Evolutionary conservation across 106 monocot genomes (phyloP).

Genomic region (Dendrobium officinale): DNA sequence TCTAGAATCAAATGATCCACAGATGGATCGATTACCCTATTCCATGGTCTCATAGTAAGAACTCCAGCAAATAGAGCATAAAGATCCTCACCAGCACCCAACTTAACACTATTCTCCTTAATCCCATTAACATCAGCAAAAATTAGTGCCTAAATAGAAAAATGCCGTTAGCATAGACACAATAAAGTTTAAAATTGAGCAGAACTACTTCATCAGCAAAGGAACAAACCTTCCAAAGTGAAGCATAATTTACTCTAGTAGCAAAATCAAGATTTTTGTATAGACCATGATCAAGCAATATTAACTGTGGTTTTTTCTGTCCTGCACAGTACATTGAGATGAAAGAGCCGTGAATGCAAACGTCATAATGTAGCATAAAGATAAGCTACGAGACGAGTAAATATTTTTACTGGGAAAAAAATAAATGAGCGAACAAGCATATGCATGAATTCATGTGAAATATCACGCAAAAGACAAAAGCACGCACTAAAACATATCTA

Average conservation of each 20-base stretch:
- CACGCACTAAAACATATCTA: not conserved
- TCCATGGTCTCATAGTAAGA: conserved; percentile 94
- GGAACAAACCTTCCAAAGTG: conserved; percentile 81
- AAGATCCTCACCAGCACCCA: conserved; percentile 95
- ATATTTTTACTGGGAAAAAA: not conserved
- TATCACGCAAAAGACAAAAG: not conserved
- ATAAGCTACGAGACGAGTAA: not conserved
- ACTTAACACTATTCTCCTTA: conserved; percentile 79
- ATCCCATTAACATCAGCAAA: conserved; percentile 86
- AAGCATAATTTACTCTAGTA: conserved; percentile 81
- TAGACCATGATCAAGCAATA: conserved; percentile 93
- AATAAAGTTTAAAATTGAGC: not conserved
- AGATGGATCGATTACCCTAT: conserved; percentile 78
- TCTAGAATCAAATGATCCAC: conserved; percentile 76
- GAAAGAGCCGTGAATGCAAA: not conserved
- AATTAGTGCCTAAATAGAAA: conserved; percentile 57
- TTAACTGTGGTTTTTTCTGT: conserved; percentile 72
- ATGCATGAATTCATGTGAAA: not conserved
- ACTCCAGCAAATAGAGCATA: conserved; percentile 87
- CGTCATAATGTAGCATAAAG: not conserved
- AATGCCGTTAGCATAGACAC: not conserved
- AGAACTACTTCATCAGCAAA: not conserved
- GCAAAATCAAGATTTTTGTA: conserved; percentile 80
- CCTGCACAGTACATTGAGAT: conserved; percentile 23
- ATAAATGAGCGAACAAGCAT: not conserved